A percentile compares a stretch with the other conserved stretches of the same genome.
Evolutionary conservation across 1,284 basidiomycete genomes (phyloP).

Genomic region (Heterobasidion parviporum): DNA sequence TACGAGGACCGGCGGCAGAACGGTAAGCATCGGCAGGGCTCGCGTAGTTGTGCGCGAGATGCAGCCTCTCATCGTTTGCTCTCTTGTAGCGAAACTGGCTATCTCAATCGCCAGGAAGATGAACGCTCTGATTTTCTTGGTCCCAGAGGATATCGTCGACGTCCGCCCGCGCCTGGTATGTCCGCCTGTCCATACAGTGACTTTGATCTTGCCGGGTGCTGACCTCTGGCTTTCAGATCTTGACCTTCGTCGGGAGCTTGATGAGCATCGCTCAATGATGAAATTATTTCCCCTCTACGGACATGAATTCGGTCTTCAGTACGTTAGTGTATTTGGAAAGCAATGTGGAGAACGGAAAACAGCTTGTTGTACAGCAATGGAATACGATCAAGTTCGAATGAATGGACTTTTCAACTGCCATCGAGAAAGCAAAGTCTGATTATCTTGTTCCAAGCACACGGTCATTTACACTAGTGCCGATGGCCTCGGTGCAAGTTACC

Average conservation of each 20-base stretch:
- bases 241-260: conserved; percentile 66
- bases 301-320: neutral
- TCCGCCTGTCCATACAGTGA: conserved; percentile 9
- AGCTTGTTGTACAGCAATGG: neutral
- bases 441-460: no score
- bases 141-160: conserved; percentile 94
- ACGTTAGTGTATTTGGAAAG: neutral
- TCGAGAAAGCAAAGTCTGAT: no score
- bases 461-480: no score
- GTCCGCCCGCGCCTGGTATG: conserved; percentile 75
- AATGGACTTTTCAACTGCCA: no score
- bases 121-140: conserved; percentile 94
- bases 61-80: neutral
- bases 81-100: conserved; percentile 75
- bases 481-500: no score
- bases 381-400: no score
- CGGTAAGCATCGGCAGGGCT: conserved; percentile 48
- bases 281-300: neutral
- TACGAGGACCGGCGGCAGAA: conserved; percentile 93
- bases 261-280: conserved; percentile 37
- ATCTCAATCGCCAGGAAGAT: conserved; percentile 98
- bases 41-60: neutral
- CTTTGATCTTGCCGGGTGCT: neutral
- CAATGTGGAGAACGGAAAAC: neutral
- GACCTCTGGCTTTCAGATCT: conserved; percentile 32